Percentiles rank a stretch among this genome's conserved stretches.
Conservation (phyloP, 176 grass and related monocot species). For the Zizania latifolia region DNA sequence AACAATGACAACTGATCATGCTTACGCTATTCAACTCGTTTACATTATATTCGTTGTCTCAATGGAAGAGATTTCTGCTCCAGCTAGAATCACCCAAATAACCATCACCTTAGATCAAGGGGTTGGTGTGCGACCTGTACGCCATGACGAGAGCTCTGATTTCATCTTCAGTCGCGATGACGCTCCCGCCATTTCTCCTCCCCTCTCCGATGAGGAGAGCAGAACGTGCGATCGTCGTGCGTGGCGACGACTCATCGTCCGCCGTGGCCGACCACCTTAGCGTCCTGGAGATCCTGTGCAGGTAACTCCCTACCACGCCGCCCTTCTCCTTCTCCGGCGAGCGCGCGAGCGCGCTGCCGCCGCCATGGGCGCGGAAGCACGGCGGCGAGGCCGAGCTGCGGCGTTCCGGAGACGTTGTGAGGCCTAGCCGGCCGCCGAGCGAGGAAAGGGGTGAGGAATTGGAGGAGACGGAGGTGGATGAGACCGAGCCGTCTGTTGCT, state of each 20-base stretch:
- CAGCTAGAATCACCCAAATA: too few relatives aligned
- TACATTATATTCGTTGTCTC: too few relatives aligned
- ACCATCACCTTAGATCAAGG: background rate
- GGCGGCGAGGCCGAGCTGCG: background rate
- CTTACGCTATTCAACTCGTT: too few relatives aligned
- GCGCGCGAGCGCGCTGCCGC: background rate
- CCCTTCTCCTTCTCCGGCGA: background rate
- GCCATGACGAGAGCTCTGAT: background rate
- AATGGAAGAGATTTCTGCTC: too few relatives aligned
- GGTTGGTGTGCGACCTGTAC: background rate
- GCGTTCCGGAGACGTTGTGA: background rate
- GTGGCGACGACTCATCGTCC: background rate
- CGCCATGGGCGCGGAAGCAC: too few relatives aligned
- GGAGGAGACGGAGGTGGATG: too few relatives aligned
- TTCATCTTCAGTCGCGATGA: background rate
- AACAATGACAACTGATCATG: too few relatives aligned
- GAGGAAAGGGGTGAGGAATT: too few relatives aligned
- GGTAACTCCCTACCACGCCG: background rate
- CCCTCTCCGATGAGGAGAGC: background rate
- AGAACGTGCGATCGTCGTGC: background rate
- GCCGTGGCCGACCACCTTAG: background rate
- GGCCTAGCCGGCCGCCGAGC: too few relatives aligned
- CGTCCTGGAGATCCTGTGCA: background rate
- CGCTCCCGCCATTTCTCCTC: background rate
- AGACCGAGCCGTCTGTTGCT: too few relatives aligned